Base-by-base conservation (phyloP, 2,329 filamentous ascomycete species). In the Sclerotinia spermophila region DNA sequence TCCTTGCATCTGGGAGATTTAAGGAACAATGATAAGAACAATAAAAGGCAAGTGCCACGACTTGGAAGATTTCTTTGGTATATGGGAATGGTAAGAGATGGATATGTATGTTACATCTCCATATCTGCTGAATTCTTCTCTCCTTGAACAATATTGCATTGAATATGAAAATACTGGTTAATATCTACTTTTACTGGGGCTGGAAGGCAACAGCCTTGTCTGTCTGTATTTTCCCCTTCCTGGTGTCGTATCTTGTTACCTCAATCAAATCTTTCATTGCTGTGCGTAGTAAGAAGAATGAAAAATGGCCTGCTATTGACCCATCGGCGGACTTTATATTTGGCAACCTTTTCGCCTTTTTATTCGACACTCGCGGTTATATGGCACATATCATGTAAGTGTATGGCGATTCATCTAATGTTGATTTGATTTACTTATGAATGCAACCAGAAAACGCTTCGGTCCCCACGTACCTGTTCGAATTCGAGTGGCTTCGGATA, bases 311-410 rank as follows among this genome's bases (percentile, higher is more conserved):
- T 6, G 73, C 75, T 3, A 72, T 73, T n/a, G 62, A 71, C 13
- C 74, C 74, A 1, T 76, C 75, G 13, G 42, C 66, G 1, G 53
- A 74, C 21, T 75, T 75, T 19, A 58, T 71, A 8, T 60, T 76
- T 19, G 75, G 73, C 6, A 75, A 76, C 35, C 42, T 76, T 7
- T 30, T 74, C 17, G 24, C 69, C 4, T 76, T 76, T 44, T 72
- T 70, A 8, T 70, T 72, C 15, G 65, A 76, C 42, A 74, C 70
- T 5, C 66, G 72, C 48, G 44, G 42, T 21, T 71, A 72, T 27
- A 21, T 76, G 7, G 45, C 33, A n/a, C 61, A 62, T 17, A 59
- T 74, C 13, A 61, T 75, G 73, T 74, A 19, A 53, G 44, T 64
- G 8, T 30, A 8, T 27, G 4, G 10, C 8, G 7, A 55, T 27